Conservation (phyloP, 73 alveolate genomes). For the Durusdinium trenchii region DNA sequence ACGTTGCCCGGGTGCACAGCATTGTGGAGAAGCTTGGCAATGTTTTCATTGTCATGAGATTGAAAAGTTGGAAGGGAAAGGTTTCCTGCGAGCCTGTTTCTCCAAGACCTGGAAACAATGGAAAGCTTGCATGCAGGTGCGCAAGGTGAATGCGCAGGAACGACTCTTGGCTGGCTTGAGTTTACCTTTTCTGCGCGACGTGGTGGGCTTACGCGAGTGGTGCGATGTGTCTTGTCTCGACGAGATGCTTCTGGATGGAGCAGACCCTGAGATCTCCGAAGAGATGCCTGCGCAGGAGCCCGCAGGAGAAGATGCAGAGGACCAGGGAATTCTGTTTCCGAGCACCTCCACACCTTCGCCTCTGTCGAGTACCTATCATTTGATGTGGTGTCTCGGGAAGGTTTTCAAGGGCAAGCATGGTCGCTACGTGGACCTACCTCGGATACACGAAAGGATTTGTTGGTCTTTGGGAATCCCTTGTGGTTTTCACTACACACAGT, state of each 20-base stretch:
- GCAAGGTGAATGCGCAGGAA: not conserved
- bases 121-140: not conserved
- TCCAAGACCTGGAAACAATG: not conserved
- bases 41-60: conserved; percentile 10
- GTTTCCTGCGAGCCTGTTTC: not conserved
- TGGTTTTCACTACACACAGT: not conserved
- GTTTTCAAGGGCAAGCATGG: too few relatives aligned
- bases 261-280: too few relatives aligned
- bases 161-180: not conserved
- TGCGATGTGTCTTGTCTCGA: too few relatives aligned
- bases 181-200: not conserved
- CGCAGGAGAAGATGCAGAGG: too few relatives aligned
- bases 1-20: not conserved
- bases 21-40: not conserved
- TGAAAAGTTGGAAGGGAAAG: not conserved
- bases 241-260: too few relatives aligned
- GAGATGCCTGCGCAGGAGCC: too few relatives aligned
- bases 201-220: not conserved
- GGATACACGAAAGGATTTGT: not conserved
- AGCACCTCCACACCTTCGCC: too few relatives aligned
- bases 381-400: too few relatives aligned
- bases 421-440: not conserved
- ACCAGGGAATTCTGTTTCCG: too few relatives aligned
- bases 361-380: too few relatives aligned
- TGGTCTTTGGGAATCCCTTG: too few relatives aligned